These are phyloP conservation scores for Astraeus odoratus DNA, from an alignment of 768 basidiomycete genomes.

Conservation along the genomic window DNA sequence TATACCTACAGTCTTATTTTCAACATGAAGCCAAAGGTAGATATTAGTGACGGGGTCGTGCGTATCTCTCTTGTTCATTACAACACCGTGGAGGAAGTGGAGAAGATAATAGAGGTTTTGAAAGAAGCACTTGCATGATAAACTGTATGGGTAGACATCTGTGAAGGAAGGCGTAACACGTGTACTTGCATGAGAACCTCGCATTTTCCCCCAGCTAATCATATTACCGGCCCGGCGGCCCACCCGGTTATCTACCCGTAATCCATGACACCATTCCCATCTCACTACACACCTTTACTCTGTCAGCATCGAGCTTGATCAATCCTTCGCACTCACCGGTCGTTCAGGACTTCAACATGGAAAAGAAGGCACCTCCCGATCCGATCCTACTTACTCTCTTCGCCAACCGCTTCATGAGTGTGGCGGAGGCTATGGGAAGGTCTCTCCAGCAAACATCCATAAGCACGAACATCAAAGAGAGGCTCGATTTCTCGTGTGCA, in stretches of 20 bases:
- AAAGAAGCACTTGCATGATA: conserved; percentile 31
- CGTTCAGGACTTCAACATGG: conserved; percentile 8
- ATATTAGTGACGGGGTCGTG: conserved; percentile 59
- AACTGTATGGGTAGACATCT: background rate
- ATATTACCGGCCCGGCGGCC: no score
- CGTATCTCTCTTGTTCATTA: conserved; percentile 76
- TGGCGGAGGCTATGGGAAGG: conserved; percentile 93
- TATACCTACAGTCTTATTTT: conserved; percentile 64
- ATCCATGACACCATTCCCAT: no score
- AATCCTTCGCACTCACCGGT: background rate
- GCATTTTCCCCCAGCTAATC: no score
- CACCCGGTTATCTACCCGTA: no score
- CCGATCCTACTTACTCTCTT: conserved; percentile 88
- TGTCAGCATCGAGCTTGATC: no score
- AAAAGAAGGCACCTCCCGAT: conserved; percentile 46
- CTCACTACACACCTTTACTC: no score
- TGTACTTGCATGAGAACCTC: no score
- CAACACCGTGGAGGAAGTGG: conserved; percentile 67
- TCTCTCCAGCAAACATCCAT: conserved; percentile 88
- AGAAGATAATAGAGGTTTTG: conserved; percentile 49
- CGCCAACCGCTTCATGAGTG: conserved; percentile 95
- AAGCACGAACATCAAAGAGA: conserved; percentile 91
- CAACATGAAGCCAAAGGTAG: conserved; percentile 46
- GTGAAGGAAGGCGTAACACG: background rate
- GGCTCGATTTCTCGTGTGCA: conserved; percentile 92